Conservation (phyloP, 2,329 filamentous ascomycete species). For the Coniochaeta hoffmannii region DNA sequence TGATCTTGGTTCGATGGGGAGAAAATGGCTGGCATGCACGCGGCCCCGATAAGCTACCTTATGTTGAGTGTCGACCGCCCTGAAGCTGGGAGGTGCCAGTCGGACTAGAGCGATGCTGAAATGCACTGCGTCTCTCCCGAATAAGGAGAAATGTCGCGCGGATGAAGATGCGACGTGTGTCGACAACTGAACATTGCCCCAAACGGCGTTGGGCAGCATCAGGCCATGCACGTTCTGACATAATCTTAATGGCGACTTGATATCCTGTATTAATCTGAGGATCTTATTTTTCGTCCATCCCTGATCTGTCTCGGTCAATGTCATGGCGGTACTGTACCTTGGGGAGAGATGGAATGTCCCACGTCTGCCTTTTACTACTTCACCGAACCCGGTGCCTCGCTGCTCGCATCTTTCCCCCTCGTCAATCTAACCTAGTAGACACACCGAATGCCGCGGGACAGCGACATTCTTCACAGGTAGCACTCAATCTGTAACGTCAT, state of each 20-base stretch:
- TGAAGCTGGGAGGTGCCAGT: neutral
- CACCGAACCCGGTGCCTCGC: too few relatives aligned
- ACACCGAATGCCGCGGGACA: neutral
- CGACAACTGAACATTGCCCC: neutral
- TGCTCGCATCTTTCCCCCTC: too few relatives aligned
- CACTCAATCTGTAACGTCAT: neutral
- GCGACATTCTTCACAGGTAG: neutral
- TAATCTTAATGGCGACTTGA: neutral
- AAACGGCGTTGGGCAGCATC: neutral
- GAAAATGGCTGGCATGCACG: too few relatives aligned
- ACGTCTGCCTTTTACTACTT: too few relatives aligned
- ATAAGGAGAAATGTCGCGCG: neutral
- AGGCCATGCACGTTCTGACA: neutral
- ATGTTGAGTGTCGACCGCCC: neutral
- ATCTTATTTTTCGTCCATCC: neutral
- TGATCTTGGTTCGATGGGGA: too few relatives aligned
- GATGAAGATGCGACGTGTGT: neutral
- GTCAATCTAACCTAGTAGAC: too few relatives aligned
- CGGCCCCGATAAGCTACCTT: too few relatives aligned
- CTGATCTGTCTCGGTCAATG: neutral
- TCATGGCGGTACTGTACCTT: too few relatives aligned
- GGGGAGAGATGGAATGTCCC: too few relatives aligned
- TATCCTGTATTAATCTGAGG: neutral
- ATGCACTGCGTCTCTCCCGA: neutral
- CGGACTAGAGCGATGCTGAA: neutral